These are phyloP conservation scores for Boechera stricta DNA, from an alignment of 345 rosid species.

Conservation along the genomic window DNA sequence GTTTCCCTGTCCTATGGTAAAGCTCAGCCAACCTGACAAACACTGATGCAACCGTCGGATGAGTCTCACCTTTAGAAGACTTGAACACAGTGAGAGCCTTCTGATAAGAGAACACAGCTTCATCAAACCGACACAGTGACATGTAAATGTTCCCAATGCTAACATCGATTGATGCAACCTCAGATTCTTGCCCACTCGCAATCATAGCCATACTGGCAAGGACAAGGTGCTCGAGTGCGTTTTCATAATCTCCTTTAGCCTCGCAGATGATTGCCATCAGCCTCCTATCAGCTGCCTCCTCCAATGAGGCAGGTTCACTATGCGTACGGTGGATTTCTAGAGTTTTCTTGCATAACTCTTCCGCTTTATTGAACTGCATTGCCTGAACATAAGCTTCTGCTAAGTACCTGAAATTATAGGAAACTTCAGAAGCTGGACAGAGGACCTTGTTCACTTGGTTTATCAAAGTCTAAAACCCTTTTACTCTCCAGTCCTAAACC, in stretches of 20 bases:
- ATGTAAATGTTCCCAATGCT: constrained; percentile 93
- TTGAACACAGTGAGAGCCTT: constrained; percentile 98
- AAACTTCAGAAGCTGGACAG: background rate
- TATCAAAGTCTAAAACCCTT: background rate
- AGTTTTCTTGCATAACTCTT: constrained; percentile 88
- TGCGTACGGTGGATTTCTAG: constrained; percentile 95
- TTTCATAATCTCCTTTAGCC: constrained; percentile 94
- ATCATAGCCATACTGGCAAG: constrained; percentile 99
- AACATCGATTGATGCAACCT: constrained; percentile 95
- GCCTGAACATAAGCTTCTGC: constrained; percentile 99
- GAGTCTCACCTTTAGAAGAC: constrained; percentile 95
- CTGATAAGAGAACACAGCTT: constrained; percentile 96
- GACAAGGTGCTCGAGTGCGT: constrained; percentile 95
- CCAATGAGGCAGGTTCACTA: constrained; percentile 96
- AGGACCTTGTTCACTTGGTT: background rate
- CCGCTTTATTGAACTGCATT: constrained; percentile 97
- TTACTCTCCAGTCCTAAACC: background rate
- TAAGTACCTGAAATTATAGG: constrained; percentile 61
- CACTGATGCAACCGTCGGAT: constrained; percentile 90
- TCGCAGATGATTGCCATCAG: constrained; percentile 91
- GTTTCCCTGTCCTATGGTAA: constrained; percentile 94
- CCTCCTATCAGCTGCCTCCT: constrained; percentile 97
- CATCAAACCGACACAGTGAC: constrained; percentile 91
- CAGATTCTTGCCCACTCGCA: constrained; percentile 87
- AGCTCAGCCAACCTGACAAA: constrained; percentile 95